Base-by-base conservation (phyloP, 352 stramenopile genomes). In the Phytophthora citricola region DNA sequence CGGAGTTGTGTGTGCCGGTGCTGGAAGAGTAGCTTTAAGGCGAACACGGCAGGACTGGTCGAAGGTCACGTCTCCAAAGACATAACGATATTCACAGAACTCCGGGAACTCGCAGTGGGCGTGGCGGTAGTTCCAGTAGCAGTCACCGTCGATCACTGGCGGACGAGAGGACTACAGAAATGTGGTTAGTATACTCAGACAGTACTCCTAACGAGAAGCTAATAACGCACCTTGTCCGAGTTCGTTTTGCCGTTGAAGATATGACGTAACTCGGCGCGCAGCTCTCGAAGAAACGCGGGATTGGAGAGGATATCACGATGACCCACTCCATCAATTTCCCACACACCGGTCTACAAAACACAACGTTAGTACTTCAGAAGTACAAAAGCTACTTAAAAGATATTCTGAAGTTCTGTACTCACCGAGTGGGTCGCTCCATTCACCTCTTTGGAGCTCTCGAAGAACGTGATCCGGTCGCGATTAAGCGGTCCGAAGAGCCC, bases 51-150 rank as follows among this genome's bases (percentile, higher is more conserved):
- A 94, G 31, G 87, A 94, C 58, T 94, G 87, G 49, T 94, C 87
- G 43, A 94, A 77, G 4, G 71, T 90, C 54, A 94, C 79, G 55
- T 94, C 87, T 17, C 85, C 85, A 51, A 94, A 94, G 52, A 80
- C 73, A 63, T 93, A 94, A 29, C 79, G 81, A 51, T 94, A 94
- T 73, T 94, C 83, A 58, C 87, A 94, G 53, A 90, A 92, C 54
- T 86, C 76, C 7, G 72, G 62, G 64, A 92, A 93, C 66, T 90
- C 85, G 58, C 85, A 94, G 41, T 75, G 70, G 14, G 83, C 83
- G 29, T 83, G 66, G 20, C 84, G 78, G 57, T 94, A 93, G 63
- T 94, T 93, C 85, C 85, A 94, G 65, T 93, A 93, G 73, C 87
- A 94, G 54, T 94, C 87, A 36, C 62, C 68, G 59, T 94, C 85